Conservation (phyloP, 371 early-diverging fungal genomes). For the Ordospora pajunii region DNA sequence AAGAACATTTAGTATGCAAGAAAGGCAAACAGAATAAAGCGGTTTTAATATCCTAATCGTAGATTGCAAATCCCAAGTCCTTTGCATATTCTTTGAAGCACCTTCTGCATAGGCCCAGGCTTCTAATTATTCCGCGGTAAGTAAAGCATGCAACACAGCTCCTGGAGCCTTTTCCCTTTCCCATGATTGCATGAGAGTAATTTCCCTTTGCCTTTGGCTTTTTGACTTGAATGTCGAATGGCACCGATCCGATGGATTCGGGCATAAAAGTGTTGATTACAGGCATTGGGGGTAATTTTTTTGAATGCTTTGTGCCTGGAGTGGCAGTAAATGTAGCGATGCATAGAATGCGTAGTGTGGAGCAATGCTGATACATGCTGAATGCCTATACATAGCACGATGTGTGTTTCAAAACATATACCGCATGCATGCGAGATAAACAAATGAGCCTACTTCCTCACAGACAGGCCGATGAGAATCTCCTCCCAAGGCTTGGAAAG, state of each 20-base stretch:
- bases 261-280: not conserved
- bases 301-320: not conserved
- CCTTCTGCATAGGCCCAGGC: constrained; percentile 97
- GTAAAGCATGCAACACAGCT: constrained; percentile 65
- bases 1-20: not conserved
- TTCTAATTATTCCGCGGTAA: constrained; percentile 97
- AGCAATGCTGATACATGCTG: too few relatives aligned
- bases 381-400: too few relatives aligned
- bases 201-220: constrained; percentile 9
- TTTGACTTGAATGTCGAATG: constrained; percentile 20
- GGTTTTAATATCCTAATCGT: constrained; percentile 48
- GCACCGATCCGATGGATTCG: not conserved
- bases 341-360: too few relatives aligned
- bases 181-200: constrained; percentile 37
- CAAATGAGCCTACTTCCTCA: not conserved
- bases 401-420: too few relatives aligned
- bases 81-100: constrained; percentile 97
- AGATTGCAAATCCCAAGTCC: constrained; percentile 81
- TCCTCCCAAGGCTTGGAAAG: not conserved
- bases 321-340: not conserved
- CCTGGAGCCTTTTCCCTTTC: constrained; percentile 58
- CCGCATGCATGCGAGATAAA: not conserved
- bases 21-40: not conserved
- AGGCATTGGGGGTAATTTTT: constrained; percentile 8
- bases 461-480: not conserved